Percentiles rank a stretch among this genome's conserved stretches.
Evolutionary conservation across 805 yeast species (phyloP).

Genomic region (Saturnispora galanensis): DNA sequence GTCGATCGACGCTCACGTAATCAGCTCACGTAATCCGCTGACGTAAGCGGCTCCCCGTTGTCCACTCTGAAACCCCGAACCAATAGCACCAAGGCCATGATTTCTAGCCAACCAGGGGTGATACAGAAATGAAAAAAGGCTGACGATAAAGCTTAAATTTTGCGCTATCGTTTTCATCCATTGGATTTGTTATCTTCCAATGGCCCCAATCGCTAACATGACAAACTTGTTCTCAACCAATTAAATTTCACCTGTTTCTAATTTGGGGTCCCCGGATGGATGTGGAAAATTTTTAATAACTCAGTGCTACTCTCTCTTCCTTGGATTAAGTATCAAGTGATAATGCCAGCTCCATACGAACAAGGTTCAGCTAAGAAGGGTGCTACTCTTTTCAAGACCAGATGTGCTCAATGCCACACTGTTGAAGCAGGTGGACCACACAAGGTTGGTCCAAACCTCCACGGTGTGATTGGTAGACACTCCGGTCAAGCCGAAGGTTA

Average conservation of each 20-base stretch:
- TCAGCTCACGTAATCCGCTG: too few relatives aligned
- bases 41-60: too few relatives aligned
- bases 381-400: conserved; percentile 95
- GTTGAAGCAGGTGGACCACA: conserved; percentile 91
- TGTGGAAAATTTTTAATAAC: neutral
- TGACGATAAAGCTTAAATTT: too few relatives aligned
- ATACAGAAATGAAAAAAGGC: too few relatives aligned
- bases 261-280: too few relatives aligned
- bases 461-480: conserved; percentile 87
- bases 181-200: too few relatives aligned
- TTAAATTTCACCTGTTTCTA: conserved; percentile 2
- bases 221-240: too few relatives aligned
- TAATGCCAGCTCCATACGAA: conserved; percentile 35
- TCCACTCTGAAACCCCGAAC: too few relatives aligned
- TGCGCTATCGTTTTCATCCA: too few relatives aligned
- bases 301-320: neutral
- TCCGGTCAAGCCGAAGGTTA: conserved; percentile 90
- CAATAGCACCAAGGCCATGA: too few relatives aligned
- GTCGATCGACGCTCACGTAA: neutral
- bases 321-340: conserved; percentile 6
- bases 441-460: conserved; percentile 98
- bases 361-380: conserved; percentile 78
- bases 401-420: conserved; percentile 99
- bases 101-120: too few relatives aligned
- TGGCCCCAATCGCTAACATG: too few relatives aligned